These are phyloP conservation scores for Nakataea oryzae DNA, from an alignment of 2,329 filamentous ascomycete genomes.

Conservation along the genomic window DNA sequence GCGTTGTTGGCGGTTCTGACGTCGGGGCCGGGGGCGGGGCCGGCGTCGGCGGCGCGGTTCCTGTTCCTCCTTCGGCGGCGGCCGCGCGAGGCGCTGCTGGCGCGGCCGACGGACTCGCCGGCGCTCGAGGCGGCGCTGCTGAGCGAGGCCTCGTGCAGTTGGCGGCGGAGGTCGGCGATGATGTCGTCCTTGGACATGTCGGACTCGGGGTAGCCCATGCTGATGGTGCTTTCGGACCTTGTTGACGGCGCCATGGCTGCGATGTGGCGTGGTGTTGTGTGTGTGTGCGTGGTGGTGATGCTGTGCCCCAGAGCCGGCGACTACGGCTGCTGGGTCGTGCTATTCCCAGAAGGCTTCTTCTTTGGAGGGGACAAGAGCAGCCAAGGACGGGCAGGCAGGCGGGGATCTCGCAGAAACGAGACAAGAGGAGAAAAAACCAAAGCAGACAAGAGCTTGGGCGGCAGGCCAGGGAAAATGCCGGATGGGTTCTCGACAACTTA, in stretches of 20 bases:
- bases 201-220: background rate
- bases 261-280: background rate
- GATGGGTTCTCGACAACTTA: background rate
- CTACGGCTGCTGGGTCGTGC: too few relatives aligned
- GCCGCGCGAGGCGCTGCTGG: constrained; percentile 7
- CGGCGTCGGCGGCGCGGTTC: background rate
- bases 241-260: background rate
- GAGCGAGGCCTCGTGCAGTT: constrained; percentile 3
- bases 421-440: background rate
- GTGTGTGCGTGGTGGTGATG: background rate
- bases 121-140: constrained; percentile 1
- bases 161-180: constrained; percentile 9
- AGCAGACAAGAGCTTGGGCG: background rate
- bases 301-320: too few relatives aligned
- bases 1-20: constrained; percentile 5
- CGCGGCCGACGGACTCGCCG: constrained; percentile 7
- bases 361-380: background rate
- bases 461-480: background rate
- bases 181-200: constrained; percentile 7
- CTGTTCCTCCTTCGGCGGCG: constrained; percentile 4
- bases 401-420: too few relatives aligned
- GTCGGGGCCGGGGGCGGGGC: background rate
- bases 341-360: background rate
- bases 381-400: too few relatives aligned
- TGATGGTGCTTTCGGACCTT: background rate